Percentiles rank a stretch among this genome's conserved stretches.
phyloP scores from a whole-genome alignment of 208 protist species.

The Leishmania lainsoni region DNA sequence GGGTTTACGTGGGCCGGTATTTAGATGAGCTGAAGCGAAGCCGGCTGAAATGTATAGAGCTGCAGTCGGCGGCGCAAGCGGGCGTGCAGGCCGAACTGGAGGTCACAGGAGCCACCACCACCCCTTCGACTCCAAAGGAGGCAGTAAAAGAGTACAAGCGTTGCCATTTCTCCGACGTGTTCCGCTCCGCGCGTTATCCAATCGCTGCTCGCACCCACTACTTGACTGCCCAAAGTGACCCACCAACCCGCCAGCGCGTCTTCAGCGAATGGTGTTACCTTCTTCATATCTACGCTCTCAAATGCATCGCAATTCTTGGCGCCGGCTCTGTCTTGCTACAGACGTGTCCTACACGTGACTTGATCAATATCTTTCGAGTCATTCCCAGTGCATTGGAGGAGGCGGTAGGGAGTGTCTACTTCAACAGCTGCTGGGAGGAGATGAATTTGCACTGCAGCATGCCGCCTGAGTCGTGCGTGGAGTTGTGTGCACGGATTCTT shows the following conservation, averaged over 20 bases:
- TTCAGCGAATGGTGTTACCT: constrained; percentile 57
- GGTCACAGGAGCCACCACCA: not conserved
- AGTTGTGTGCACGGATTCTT: constrained; percentile 23
- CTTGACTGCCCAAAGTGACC: constrained; percentile 21
- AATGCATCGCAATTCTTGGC: constrained; percentile 31
- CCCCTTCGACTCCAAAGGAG: not conserved
- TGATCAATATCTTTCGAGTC: constrained; percentile 33
- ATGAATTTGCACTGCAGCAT: constrained; percentile 54
- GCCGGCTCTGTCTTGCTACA: constrained; percentile 20
- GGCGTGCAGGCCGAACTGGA: constrained; percentile 1
- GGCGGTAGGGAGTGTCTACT: constrained; percentile 39
- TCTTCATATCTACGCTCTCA: constrained; percentile 38
- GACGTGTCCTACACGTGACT: constrained; percentile 8
- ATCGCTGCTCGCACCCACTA: constrained; percentile 22
- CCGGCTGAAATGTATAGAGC: constrained; percentile 17
- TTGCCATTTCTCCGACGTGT: constrained; percentile 36
- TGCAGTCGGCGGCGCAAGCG: constrained; percentile 8
- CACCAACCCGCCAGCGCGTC: constrained; percentile 23
- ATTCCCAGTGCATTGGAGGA: constrained; percentile 78
- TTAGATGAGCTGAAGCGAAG: constrained; percentile 16
- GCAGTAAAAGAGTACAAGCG: constrained; percentile 20
- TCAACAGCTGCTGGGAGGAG: constrained; percentile 70
- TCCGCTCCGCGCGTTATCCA: constrained; percentile 26
- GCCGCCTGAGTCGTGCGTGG: constrained; percentile 26
- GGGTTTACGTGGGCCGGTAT: constrained; percentile 5